A percentile compares a stretch with the other conserved stretches of the same genome.
Conservation (phyloP, 805 yeast genomes). For the Lipomyces starkeyi region DNA sequence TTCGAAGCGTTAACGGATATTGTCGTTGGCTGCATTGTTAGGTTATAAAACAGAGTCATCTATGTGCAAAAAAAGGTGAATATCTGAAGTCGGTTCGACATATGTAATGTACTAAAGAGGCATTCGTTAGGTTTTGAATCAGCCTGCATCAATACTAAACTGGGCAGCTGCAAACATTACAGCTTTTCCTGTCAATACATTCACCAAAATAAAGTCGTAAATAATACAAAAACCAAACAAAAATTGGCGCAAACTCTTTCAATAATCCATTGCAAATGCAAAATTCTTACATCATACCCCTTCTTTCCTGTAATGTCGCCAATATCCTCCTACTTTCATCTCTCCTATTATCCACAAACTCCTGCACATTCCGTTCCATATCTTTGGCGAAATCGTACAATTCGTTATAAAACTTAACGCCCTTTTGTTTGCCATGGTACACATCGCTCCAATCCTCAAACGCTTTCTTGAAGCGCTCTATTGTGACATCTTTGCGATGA, state of each 20-base stretch:
- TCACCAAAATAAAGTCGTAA: neutral
- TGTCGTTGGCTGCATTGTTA: neutral
- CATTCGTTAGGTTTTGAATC: neutral
- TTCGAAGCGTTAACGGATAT: neutral
- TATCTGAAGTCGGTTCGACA: neutral
- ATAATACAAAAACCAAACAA: neutral
- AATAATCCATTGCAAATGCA: neutral
- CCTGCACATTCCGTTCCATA: slow-evolving; percentile 42
- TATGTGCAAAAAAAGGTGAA: neutral
- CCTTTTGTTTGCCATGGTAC: slow-evolving; percentile 63
- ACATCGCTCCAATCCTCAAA: slow-evolving; percentile 64
- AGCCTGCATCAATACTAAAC: neutral
- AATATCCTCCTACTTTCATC: slow-evolving; percentile 40
- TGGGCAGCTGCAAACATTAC: neutral
- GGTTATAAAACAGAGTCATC: neutral
- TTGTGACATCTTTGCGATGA: slow-evolving; percentile 46
- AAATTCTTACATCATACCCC: neutral
- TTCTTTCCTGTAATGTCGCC: slow-evolving; percentile 1
- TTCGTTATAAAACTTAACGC: slow-evolving; percentile 66
- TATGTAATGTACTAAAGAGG: no score
- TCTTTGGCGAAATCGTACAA: slow-evolving; percentile 49
- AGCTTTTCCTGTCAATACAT: no score
- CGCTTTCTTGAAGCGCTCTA: slow-evolving; percentile 55
- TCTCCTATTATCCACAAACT: slow-evolving; percentile 44
- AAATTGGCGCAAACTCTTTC: neutral